Evolutionary conservation across 306 rosid genomes (phyloP), one percentile per base, ranked within the genome.

Genomic region (Prunus dulcis): DNA sequence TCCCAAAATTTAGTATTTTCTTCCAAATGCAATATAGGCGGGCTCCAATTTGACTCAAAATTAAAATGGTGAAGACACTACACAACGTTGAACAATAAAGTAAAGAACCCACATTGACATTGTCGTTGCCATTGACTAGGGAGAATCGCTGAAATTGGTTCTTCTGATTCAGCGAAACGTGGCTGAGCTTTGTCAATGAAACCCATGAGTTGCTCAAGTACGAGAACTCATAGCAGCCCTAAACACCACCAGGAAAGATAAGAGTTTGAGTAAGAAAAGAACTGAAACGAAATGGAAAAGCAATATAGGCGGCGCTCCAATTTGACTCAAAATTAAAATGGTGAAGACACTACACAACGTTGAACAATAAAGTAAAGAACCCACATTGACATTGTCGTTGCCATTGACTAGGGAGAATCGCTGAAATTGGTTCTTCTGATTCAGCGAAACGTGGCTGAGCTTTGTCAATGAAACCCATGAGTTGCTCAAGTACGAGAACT

Each of bases 381-480:
- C 82, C 43, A 84, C 90, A 81, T 55, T 12, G 64, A 23, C 77
- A 58, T 61, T 64, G 46, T 67, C 78, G 80, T 76, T 78, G 68
- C 64, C 82, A 78, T 76, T 70, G 34, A 34, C 58, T 5, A 85
- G 82, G 82, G 82, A 83, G 27, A 81, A 47, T 17, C 32, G 61
- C 49, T 57, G 62, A 60, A 55, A 62, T 12, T 9, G 43, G 49
- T 52, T 82, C 74, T 56, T 23, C 8, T 23, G 87, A 81, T 46
- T 72, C 76, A 80, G 74, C 10, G 6, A 73, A 60, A 70, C 2
- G 74, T 55, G 55, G 25, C 17, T 78, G 27, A 72, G 61, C 49
- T 75, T 55, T 64, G 63, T 89, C 78, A 64, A 14, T 66, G 71
- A 72, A 81, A 62, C 20, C 63, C 80, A 53, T 25, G 74, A 45